Conservation (phyloP, 2,329 filamentous ascomycete species). For the Fusarium avenaceum region DNA sequence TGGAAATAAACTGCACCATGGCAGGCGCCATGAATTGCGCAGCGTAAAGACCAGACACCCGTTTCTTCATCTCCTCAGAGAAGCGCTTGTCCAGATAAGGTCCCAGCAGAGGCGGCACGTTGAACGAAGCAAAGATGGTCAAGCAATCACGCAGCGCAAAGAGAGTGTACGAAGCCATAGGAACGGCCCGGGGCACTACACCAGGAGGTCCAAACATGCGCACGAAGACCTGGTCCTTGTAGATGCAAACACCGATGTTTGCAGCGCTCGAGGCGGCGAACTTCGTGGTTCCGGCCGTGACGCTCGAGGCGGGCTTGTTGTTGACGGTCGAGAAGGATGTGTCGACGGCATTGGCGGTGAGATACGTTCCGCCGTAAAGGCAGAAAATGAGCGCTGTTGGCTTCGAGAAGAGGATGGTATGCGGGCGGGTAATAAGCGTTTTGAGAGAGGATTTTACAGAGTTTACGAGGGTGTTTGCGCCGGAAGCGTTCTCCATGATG, state of each 20-base stretch:
- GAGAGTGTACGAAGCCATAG: conserved; percentile 78
- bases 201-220: conserved; percentile 79
- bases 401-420: conserved; percentile 71
- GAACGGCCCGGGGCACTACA: conserved; percentile 68
- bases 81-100: conserved; percentile 72
- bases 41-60: conserved; percentile 68
- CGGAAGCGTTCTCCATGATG: conserved; percentile 87
- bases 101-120: conserved; percentile 83
- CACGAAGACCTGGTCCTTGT: conserved; percentile 90
- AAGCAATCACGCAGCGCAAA: conserved; percentile 88
- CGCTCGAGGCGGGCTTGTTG: conserved; percentile 68
- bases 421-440: conserved; percentile 71
- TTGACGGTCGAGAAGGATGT: conserved; percentile 77
- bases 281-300: conserved; percentile 82
- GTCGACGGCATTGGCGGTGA: conserved; percentile 89
- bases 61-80: conserved; percentile 60
- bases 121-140: conserved; percentile 94
- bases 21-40: conserved; percentile 88
- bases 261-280: conserved; percentile 84
- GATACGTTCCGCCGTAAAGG: conserved; percentile 90
- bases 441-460: conserved; percentile 72
- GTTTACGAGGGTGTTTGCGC: conserved; percentile 68
- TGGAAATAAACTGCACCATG: conserved; percentile 81
- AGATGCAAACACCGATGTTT: conserved; percentile 87
- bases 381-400: conserved; percentile 78